These are phyloP conservation scores for Penicillium paradoxum DNA, from an alignment of 495 filamentous ascomycete genomes.

Conservation along the genomic window DNA sequence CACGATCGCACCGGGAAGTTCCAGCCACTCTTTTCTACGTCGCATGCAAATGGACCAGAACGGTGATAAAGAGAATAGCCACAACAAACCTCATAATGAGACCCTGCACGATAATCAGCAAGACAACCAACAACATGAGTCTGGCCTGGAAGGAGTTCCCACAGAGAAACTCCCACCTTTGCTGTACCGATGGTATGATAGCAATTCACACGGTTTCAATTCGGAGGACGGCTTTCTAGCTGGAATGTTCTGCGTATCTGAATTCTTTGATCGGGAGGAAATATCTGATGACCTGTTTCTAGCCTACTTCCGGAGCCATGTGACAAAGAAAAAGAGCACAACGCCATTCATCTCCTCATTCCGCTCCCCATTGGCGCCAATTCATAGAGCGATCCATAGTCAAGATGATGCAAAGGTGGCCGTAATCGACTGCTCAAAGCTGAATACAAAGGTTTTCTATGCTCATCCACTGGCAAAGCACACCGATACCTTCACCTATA, in stretches of 20 bases:
- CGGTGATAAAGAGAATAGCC: too few relatives aligned
- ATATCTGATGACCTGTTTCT: conserved; percentile 17
- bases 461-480: conserved; percentile 19
- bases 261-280: conserved; percentile 10
- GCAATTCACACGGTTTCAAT: conserved; percentile 32
- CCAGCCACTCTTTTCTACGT: neutral
- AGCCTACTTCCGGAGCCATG: conserved; percentile 21
- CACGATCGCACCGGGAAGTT: neutral
- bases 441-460: conserved; percentile 22
- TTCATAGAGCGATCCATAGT: conserved; percentile 28
- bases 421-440: conserved; percentile 27
- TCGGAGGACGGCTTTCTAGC: conserved; percentile 15
- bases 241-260: conserved; percentile 17
- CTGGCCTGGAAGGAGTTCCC: neutral
- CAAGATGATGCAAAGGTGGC: conserved; percentile 21
- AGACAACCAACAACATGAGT: neutral
- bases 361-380: conserved; percentile 21
- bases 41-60: too few relatives aligned
- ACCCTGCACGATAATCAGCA: too few relatives aligned
- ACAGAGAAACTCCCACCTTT: conserved; percentile 17
- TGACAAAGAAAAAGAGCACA: conserved; percentile 5
- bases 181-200: conserved; percentile 34
- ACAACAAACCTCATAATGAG: too few relatives aligned
- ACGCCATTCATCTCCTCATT: conserved; percentile 36
- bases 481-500: conserved; percentile 15